phyloP scores from a whole-genome alignment of 495 filamentous ascomycete genomes.

The Talaromyces adpressus region DNA sequence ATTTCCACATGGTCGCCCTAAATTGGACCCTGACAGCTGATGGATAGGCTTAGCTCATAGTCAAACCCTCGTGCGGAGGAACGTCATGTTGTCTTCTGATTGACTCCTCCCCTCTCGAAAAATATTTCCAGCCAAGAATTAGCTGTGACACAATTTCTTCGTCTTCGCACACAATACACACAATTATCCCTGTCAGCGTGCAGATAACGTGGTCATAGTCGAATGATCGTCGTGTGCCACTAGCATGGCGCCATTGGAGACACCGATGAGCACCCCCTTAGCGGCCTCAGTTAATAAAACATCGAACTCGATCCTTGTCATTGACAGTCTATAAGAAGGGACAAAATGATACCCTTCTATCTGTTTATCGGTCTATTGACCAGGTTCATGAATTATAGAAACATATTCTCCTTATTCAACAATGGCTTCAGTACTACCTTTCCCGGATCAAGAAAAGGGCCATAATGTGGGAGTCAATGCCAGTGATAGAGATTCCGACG shows the following conservation, averaged over 20 bases:
- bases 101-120: background rate
- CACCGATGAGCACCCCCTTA: slow-evolving; percentile 2
- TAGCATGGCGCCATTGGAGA: slow-evolving; percentile 3
- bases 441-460: slow-evolving; percentile 8
- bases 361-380: background rate
- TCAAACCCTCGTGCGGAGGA: background rate
- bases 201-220: background rate
- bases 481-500: background rate
- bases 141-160: slow-evolving; percentile 1
- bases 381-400: background rate
- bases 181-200: background rate
- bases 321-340: background rate
- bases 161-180: background rate
- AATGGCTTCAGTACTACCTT: slow-evolving; percentile 3
- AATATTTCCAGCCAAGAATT: background rate
- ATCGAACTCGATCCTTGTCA: background rate
- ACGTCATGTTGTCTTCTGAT: background rate
- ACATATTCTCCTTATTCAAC: background rate
- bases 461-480: background rate
- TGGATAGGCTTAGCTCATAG: background rate
- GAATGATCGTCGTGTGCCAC: background rate
- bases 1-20: background rate
- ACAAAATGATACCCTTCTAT: background rate
- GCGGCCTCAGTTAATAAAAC: background rate
- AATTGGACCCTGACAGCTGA: background rate